These are phyloP conservation scores for Lactifluus echinatus DNA, from an alignment of 768 basidiomycete species.

Conservation along the genomic window DNA sequence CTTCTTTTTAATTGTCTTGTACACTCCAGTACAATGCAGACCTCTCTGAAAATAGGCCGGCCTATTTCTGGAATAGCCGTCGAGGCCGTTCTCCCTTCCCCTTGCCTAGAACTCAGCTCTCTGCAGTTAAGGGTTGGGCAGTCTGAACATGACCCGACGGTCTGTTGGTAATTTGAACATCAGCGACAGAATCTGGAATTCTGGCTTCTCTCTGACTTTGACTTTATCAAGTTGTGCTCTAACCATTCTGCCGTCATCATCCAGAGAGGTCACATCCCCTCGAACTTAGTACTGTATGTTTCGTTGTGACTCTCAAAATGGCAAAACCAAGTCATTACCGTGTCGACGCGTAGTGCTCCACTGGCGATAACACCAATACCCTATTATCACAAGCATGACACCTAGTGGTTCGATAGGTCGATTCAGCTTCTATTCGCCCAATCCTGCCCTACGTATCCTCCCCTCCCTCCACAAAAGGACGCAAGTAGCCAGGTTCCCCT, in stretches of 20 bases:
- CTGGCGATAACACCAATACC: neutral
- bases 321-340: too few species aligned
- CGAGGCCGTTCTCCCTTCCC: too few species aligned
- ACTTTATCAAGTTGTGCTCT: neutral
- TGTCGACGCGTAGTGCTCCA: too few species aligned
- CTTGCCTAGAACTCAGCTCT: too few species aligned
- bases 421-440: too few species aligned
- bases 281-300: neutral
- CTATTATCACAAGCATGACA: neutral
- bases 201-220: neutral
- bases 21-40: too few species aligned
- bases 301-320: too few species aligned
- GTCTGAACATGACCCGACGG: neutral
- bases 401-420: too few species aligned
- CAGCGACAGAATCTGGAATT: neutral
- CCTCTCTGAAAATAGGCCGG: too few species aligned
- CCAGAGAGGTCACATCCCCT: neutral
- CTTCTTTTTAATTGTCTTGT: too few species aligned
- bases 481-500: neutral
- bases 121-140: too few species aligned
- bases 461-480: neutral
- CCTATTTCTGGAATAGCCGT: too few species aligned
- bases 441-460: neutral
- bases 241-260: neutral
- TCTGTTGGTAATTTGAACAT: neutral